phyloP scores from a whole-genome alignment of 2,329 filamentous ascomycete species.

The Tothia fuscella region DNA sequence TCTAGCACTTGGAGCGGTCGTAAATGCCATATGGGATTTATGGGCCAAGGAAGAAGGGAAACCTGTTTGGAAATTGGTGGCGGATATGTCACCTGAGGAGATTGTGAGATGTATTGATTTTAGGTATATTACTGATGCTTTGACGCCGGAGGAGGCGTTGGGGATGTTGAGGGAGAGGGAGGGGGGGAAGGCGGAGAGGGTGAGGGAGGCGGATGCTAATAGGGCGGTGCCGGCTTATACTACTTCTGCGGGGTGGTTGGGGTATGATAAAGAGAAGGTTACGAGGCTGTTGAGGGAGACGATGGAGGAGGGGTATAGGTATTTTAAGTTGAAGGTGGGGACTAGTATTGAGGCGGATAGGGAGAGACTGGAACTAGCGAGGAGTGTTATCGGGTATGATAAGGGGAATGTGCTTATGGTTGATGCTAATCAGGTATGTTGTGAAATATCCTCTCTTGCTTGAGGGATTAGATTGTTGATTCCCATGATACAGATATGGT shows the following conservation, averaged over 20 bases:
- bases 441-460: neutral
- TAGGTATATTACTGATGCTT: constrained; percentile 85
- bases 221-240: constrained; percentile 82
- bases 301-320: constrained; percentile 60
- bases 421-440: constrained; percentile 68
- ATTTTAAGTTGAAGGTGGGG: constrained; percentile 91
- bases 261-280: constrained; percentile 83
- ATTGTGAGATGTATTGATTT: constrained; percentile 85
- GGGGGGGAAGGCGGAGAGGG: constrained; percentile 54
- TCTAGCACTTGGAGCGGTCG: constrained; percentile 75
- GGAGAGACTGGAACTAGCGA: constrained; percentile 57
- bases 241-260: constrained; percentile 83
- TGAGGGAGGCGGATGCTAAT: constrained; percentile 61
- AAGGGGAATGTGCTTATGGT: constrained; percentile 79
- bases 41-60: constrained; percentile 81
- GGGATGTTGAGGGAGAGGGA: constrained; percentile 55
- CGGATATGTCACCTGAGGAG: constrained; percentile 81
- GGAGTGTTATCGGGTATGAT: constrained; percentile 73
- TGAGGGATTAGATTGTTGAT: neutral
- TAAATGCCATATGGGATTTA: constrained; percentile 91
- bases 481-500: constrained; percentile 43
- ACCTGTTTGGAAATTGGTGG: constrained; percentile 82
- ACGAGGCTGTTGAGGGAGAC: constrained; percentile 61
- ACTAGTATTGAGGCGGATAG: constrained; percentile 59
- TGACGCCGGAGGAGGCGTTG: constrained; percentile 75